A percentile compares a stretch with the other conserved stretches of the same genome.
Evolutionary conservation across 1,139 yeast species (phyloP).

Genomic region (Yamadazyma taylorii): DNA sequence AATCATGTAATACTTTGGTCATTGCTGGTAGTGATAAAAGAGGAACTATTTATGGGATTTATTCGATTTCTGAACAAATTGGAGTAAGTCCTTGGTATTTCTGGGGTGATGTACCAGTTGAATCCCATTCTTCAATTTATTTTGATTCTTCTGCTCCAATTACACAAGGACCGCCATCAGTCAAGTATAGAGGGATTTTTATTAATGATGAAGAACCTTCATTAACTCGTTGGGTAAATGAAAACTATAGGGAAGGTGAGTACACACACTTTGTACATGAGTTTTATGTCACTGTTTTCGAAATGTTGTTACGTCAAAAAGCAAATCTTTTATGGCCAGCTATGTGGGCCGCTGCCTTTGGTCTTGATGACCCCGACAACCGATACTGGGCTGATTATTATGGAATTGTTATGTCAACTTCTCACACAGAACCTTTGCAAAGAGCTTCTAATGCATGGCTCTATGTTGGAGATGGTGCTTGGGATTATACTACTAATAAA

Average conservation of each 20-base stretch:
- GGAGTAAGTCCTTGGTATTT: slow-evolving; percentile 20
- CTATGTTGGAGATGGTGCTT: slow-evolving; percentile 15
- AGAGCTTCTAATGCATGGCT: slow-evolving; percentile 20
- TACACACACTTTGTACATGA: slow-evolving; percentile 18
- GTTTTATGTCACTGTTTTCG: slow-evolving; percentile 16
- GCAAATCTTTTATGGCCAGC: slow-evolving; percentile 21
- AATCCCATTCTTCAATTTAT: slow-evolving; percentile 12
- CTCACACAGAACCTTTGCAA: slow-evolving; percentile 21
- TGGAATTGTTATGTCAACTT: slow-evolving; percentile 21
- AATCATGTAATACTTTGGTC: slow-evolving; percentile 14
- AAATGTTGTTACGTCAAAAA: slow-evolving; percentile 16
- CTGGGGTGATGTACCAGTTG: slow-evolving; percentile 17
- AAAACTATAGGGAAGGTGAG: slow-evolving; percentile 12
- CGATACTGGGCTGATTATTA: slow-evolving; percentile 21
- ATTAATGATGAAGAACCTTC: slow-evolving; percentile 20
- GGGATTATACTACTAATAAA: slow-evolving; percentile 19
- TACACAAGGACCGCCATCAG: slow-evolving; percentile 17
- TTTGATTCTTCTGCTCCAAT: slow-evolving; percentile 9
- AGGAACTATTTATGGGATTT: slow-evolving; percentile 17
- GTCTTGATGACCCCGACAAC: slow-evolving; percentile 16
- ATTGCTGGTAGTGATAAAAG: slow-evolving; percentile 19
- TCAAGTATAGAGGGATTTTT: slow-evolving; percentile 18
- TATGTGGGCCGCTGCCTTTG: slow-evolving; percentile 21
- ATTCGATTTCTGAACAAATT: slow-evolving; percentile 17
- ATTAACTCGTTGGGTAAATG: slow-evolving; percentile 16